Evolutionary conservation across 2,329 filamentous ascomycete species (phyloP).

Genomic region (Trichocomaceae sp.): DNA sequence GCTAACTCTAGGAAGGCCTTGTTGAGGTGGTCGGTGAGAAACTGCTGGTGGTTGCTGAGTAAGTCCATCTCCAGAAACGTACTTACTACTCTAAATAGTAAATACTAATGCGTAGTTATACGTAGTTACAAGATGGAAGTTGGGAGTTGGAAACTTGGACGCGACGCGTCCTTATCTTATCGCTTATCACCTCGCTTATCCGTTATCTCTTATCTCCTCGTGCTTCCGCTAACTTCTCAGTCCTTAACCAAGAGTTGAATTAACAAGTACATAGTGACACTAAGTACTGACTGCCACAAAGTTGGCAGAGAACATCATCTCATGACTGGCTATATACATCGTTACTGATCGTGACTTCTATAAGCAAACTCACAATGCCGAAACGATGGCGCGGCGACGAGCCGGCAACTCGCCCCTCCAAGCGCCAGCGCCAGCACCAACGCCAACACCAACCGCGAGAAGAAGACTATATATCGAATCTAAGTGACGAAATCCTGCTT

Average conservation of each 20-base stretch:
- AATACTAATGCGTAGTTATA: no score
- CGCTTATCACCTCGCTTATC: neutral
- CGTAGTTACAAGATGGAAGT: no score
- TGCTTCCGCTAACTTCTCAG: no score
- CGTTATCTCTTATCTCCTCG: no score
- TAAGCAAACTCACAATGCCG: slow-evolving; percentile 27
- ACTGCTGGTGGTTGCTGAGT: slow-evolving; percentile 26
- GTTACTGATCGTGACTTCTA: no score
- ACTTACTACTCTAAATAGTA: no score
- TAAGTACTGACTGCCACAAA: no score
- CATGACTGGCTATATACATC: no score
- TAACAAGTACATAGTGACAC: no score
- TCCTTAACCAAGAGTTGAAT: no score
- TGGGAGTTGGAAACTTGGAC: no score
- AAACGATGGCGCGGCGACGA: slow-evolving; percentile 25
- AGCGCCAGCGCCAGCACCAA: slow-evolving; percentile 31
- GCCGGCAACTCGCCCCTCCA: slow-evolving; percentile 27
- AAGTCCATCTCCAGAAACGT: slow-evolving; percentile 26
- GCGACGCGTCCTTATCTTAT: slow-evolving; percentile 13
- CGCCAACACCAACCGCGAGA: slow-evolving; percentile 13
- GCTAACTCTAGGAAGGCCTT: slow-evolving; percentile 20
- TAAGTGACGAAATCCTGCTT: slow-evolving; percentile 84
- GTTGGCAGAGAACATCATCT: no score
- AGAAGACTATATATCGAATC: slow-evolving; percentile 64
- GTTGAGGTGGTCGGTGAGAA: slow-evolving; percentile 24